phyloP scores from a whole-genome alignment of 108 stramenopile genomes.

The Cyclostephanos invisitatus region DNA sequence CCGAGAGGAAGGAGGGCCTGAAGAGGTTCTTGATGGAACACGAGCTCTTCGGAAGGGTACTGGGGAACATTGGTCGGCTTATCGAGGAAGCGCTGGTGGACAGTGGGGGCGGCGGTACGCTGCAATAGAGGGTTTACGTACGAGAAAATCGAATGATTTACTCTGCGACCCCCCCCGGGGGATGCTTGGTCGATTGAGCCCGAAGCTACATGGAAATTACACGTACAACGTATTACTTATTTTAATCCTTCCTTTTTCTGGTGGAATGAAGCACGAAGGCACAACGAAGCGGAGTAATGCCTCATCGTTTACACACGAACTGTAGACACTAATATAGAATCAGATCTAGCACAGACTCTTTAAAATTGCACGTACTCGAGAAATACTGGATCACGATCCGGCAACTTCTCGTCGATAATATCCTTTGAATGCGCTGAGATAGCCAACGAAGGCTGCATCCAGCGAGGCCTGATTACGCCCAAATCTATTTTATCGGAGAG shows the following conservation, averaged over 20 bases:
- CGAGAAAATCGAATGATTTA: not conserved
- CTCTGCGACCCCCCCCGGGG: too few relatives aligned
- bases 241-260: too few relatives aligned
- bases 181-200: too few relatives aligned
- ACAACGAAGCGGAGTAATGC: too few relatives aligned
- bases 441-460: not conserved
- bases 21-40: constrained; percentile 23
- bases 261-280: too few relatives aligned
- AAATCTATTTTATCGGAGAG: constrained; percentile 1
- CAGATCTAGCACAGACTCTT: not conserved
- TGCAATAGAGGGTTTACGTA: not conserved
- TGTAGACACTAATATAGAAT: too few relatives aligned
- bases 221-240: too few relatives aligned
- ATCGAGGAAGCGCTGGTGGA: constrained; percentile 21
- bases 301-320: too few relatives aligned
- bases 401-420: too few relatives aligned
- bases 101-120: not conserved
- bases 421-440: not conserved
- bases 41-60: constrained; percentile 28
- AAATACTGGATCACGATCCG: not conserved
- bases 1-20: constrained; percentile 8
- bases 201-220: too few relatives aligned
- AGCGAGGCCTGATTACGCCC: constrained; percentile 3
- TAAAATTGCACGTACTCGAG: not conserved
- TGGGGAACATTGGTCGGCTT: constrained; percentile 30